phyloP scores from a whole-genome alignment of 495 filamentous ascomycete species.

The Cercophora scortea region DNA sequence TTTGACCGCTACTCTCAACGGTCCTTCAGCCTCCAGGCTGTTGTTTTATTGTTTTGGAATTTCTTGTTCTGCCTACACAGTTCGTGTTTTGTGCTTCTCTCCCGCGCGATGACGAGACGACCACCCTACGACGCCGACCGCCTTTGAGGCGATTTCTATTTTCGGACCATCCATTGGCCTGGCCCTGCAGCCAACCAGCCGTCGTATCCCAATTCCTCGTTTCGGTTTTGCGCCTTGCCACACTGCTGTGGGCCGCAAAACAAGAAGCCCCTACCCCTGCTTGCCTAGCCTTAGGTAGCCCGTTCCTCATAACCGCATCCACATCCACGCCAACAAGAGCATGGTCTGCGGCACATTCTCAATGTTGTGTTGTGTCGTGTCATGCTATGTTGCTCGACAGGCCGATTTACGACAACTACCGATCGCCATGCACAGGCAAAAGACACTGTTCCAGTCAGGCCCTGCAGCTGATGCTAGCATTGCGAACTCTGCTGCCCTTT shows the following conservation, averaged over 20 bases:
- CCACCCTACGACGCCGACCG: conserved; percentile 8
- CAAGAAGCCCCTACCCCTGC: background rate
- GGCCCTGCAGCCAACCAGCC: conserved; percentile 8
- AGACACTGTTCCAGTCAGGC: too few species aligned
- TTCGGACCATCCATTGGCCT: conserved; percentile 12
- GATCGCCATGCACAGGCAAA: too few species aligned
- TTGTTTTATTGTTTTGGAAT: background rate
- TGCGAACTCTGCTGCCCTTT: too few species aligned
- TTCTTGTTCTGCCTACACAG: background rate
- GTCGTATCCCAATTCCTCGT: background rate
- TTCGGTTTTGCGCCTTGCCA: background rate
- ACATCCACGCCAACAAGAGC: too few species aligned
- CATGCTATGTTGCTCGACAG: conserved; percentile 6
- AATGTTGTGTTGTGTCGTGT: background rate
- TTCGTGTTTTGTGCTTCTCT: background rate
- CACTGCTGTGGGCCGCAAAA: background rate
- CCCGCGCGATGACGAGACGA: background rate
- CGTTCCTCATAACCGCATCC: background rate
- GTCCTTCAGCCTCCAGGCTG: background rate
- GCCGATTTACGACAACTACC: conserved; percentile 6
- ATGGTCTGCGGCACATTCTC: too few species aligned
- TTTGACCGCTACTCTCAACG: background rate
- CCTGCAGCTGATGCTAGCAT: too few species aligned
- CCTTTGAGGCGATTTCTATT: conserved; percentile 20
- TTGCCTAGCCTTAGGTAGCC: background rate